Evolutionary conservation across 2,329 filamentous ascomycete genomes (phyloP), one percentile per base, ranked within the genome.

Genomic region (Xylaria sp.): DNA sequence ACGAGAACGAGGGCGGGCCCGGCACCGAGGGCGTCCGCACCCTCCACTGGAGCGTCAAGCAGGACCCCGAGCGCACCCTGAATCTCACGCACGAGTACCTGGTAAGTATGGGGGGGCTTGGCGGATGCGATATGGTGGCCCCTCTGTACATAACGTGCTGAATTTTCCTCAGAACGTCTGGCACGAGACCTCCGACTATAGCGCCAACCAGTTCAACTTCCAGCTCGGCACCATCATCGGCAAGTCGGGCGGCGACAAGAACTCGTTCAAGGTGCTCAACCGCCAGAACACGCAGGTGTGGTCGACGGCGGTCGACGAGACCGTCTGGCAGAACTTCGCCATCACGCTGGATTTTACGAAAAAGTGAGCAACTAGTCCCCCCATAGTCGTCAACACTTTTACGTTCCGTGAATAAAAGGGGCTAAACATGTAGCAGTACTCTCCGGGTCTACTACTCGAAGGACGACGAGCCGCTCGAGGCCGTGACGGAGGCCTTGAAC

Each of bases 291-390:
- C 64, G 42, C 63, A 72, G 63, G 64, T 77, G 38, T 77, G 72
- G 72, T 72, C 69, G 21, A 74, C 71, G 11, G 66, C 71, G 4
- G 68, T 83, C 41, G 74, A 78, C 39, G 62, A 68, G 22, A 71
- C 67, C 29, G 72, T 73, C 17, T 86, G 82, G 82, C 82, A 86
- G 66, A 86, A 86, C 69, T 86, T 85, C 72, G 83, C 80, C 18
- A 62, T 84, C 37, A 80, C 76, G 8, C 68, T 85, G 17, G 78
- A 86, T 64, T 85, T 81, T 60, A 66, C 66, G 39, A 74, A 78
- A 60, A 84, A 84, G 80, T 83, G 68, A 56, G 77, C n/a, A n/a
- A n/a, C 63, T 50, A 21, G 6, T 13, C 29, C 29, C 4, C 4
- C 16, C 16, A 13, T 13, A 34, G 3, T 11, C 16, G 11, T 13